Evolutionary conservation across 192 early-diverging fungal genomes (phyloP), one percentile per base, ranked within the genome.

Genomic region (Oehlia diaphana): DNA sequence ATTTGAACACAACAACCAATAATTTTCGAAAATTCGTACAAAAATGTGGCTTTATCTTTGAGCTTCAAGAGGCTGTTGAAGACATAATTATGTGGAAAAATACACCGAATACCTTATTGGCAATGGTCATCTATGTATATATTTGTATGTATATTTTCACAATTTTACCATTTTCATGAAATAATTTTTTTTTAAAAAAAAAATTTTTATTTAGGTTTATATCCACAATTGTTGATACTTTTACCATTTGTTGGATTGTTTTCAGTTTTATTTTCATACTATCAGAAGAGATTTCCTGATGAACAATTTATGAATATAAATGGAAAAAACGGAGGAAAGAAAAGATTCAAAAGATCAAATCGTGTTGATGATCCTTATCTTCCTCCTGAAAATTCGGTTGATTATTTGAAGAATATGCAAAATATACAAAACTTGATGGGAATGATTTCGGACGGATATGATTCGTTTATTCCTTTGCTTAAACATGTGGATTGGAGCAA

Each of bases 381-480:
- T 69, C 77, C 77, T 14, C 39, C 64, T 16, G 77, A 79, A 71
- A 79, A 82, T 9, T 88, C 86, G 3, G 88, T 90, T 26, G 90
- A 93, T 73, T 93, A 92, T 80, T 79, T 88, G 23, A 88, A 85
- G 80, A 93, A 93, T 79, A 76, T 93, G 80, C 91, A 91, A 72
- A 91, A 93, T 79, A 88, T 94, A 44, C 94, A 95, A 74, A 93
- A 95, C 73, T 88, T 91, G 83, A 94, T 94, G 93, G 90, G 90
- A 47, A 85, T 87, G 72, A 70, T 87, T 42, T 83, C 83, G 42
- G 85, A 88, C 23, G 83, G 80, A 26, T 89, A 91, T 61, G 89
- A 91, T 79, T 33, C 79, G n/a, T 50, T 86, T 14, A 73, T 79
- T 23, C 71, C 83, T 3, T 64, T 86, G 6, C 81, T 86, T 50